Evolutionary conservation across 208 protist genomes (phyloP).

Genomic region (Acanthamoeba healyi): DNA sequence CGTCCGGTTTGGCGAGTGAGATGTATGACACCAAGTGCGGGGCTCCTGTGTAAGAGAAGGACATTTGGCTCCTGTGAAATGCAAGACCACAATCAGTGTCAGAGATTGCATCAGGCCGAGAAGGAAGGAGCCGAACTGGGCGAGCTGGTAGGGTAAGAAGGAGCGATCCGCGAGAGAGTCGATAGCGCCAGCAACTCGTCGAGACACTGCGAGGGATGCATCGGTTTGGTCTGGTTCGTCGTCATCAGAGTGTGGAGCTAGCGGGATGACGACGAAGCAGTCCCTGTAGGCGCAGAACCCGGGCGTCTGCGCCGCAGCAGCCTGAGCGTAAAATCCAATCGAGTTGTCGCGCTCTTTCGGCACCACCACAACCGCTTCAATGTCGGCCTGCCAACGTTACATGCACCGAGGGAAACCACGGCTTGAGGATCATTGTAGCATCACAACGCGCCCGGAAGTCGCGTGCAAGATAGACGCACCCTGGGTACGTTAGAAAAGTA

Average conservation of each 20-base stretch:
- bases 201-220: neutral
- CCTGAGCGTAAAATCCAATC: neutral
- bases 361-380: neutral
- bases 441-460: no score
- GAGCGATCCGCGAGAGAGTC: neutral
- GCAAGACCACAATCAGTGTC: no score
- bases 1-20: neutral
- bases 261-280: constrained; percentile 12
- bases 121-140: neutral
- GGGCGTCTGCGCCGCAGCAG: neutral
- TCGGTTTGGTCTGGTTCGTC: neutral
- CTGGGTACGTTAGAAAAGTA: neutral
- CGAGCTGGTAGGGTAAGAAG: neutral
- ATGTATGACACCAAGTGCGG: neutral
- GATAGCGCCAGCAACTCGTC: neutral
- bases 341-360: neutral
- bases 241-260: neutral
- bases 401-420: no score
- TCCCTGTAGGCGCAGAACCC: neutral
- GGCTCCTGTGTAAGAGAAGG: neutral
- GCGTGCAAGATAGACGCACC: no score
- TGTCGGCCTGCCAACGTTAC: no score
- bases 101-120: neutral
- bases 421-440: no score
- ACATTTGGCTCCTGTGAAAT: neutral